Percentiles rank a stretch among this genome's conserved stretches.
phyloP scores from a whole-genome alignment of 306 rosid genomes.

The Datisca glomerata region DNA sequence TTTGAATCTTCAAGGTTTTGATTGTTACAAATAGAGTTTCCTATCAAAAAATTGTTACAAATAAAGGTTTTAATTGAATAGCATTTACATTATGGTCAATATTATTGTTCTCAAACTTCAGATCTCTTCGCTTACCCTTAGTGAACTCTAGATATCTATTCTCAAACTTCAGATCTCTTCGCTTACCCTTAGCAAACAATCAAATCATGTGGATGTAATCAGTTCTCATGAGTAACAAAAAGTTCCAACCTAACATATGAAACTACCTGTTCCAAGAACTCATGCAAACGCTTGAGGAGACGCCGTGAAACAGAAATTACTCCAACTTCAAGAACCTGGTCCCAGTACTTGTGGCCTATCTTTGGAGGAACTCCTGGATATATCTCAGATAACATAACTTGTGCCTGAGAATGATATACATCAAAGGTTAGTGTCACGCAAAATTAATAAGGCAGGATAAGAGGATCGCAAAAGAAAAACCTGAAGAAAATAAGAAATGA shows the following conservation, averaged over 20 bases:
- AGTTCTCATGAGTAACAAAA: conserved; percentile 12
- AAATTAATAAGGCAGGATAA: neutral
- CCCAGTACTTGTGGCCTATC: conserved; percentile 79
- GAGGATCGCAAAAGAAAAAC: neutral
- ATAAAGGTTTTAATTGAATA: no score
- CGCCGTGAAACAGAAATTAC: conserved; percentile 71
- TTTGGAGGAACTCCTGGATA: conserved; percentile 92
- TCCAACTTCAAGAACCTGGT: conserved; percentile 86
- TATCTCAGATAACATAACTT: conserved; percentile 81
- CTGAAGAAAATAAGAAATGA: neutral
- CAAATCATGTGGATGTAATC: no score
- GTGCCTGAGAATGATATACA: conserved; percentile 45
- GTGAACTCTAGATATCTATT: no score
- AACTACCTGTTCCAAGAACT: conserved; percentile 81
- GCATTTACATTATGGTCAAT: no score
- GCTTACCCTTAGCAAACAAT: no score
- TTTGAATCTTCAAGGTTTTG: no score
- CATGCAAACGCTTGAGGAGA: conserved; percentile 73
- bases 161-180: no score
- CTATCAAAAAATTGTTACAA: no score
- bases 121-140: no score
- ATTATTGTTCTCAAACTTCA: no score
- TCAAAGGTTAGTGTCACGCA: neutral
- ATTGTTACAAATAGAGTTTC: no score
- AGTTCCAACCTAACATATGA: conserved; percentile 11